Percentiles rank a stretch among this genome's conserved stretches.
Conservation (phyloP, 2,329 filamentous ascomycete genomes). For the Chrysoporthe deuterocubensis region DNA sequence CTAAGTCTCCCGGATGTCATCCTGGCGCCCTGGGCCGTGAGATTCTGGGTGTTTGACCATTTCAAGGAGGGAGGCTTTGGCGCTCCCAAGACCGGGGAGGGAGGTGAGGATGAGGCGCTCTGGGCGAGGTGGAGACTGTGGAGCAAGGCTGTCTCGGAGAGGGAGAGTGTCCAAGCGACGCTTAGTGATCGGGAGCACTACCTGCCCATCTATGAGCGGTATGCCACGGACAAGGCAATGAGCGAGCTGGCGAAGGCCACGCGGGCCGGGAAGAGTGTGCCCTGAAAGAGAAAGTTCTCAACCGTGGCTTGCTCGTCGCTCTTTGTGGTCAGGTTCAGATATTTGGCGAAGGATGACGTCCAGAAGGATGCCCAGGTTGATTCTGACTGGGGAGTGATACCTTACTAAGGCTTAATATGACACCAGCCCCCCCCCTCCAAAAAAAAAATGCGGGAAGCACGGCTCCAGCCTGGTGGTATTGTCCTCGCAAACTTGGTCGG, state of each 20-base stretch:
- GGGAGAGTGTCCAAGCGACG: constrained; percentile 67
- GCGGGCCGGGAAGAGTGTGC: constrained; percentile 63
- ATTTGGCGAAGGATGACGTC: background rate
- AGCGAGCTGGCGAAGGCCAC: constrained; percentile 65
- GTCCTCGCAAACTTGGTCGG: too few species aligned
- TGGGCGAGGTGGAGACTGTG: constrained; percentile 70
- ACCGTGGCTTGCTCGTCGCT: background rate
- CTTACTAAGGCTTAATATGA: too few species aligned
- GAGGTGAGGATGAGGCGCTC: constrained; percentile 55
- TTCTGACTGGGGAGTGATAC: too few species aligned
- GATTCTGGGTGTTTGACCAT: constrained; percentile 73
- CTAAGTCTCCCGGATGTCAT: constrained; percentile 69
- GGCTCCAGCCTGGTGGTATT: too few species aligned
- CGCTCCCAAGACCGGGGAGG: constrained; percentile 39
- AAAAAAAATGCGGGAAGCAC: too few species aligned
- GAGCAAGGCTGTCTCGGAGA: constrained; percentile 58
- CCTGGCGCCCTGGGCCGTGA: constrained; percentile 70
- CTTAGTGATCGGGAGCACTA: constrained; percentile 69
- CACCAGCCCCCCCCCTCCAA: too few species aligned
- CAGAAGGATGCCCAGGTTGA: background rate
- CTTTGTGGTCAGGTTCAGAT: background rate
- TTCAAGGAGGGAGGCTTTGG: constrained; percentile 63
- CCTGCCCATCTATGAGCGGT: constrained; percentile 66
- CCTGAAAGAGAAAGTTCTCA: constrained; percentile 43
- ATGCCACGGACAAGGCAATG: constrained; percentile 65